A percentile compares a stretch with the other conserved stretches of the same genome.
Conservation (phyloP, 1,139 yeast species). For the Yamadazyma spencermartinsiae region DNA sequence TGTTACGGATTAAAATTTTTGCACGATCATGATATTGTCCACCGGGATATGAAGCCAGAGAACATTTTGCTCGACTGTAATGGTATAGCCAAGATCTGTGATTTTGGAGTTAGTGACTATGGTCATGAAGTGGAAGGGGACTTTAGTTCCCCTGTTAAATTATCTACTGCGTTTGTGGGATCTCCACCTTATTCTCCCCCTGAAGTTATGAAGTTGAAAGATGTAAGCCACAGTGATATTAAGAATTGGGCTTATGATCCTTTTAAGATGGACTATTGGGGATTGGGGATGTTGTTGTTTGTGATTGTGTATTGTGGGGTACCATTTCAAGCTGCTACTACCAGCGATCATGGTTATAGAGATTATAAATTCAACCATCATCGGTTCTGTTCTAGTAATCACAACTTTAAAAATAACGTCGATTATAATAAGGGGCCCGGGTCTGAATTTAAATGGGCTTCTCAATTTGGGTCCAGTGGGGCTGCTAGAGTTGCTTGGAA, state of each 20-base stretch:
- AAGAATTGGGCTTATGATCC: slow-evolving; percentile 60
- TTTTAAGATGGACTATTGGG: slow-evolving; percentile 71
- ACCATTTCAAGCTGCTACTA: slow-evolving; percentile 59
- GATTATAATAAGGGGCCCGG: slow-evolving; percentile 60
- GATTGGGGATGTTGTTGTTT: slow-evolving; percentile 65
- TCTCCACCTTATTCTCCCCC: slow-evolving; percentile 84
- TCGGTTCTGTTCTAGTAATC: slow-evolving; percentile 50
- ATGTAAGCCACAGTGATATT: slow-evolving; percentile 33
- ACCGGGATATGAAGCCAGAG: slow-evolving; percentile 68
- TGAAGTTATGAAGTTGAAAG: slow-evolving; percentile 60
- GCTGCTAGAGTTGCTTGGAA: slow-evolving; percentile 76
- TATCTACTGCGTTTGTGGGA: slow-evolving; percentile 58
- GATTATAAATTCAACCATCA: slow-evolving; percentile 57
- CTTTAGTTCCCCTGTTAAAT: slow-evolving; percentile 46
- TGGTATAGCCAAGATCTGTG: slow-evolving; percentile 70
- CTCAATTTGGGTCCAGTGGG: slow-evolving; percentile 56
- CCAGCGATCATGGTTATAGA: slow-evolving; percentile 54
- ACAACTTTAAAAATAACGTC: slow-evolving; percentile 52
- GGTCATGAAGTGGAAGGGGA: slow-evolving; percentile 61
- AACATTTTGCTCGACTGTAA: slow-evolving; percentile 54
- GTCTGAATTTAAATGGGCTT: slow-evolving; percentile 63
- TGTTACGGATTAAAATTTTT: slow-evolving; percentile 52
- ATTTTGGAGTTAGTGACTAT: slow-evolving; percentile 72
- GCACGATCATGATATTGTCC: slow-evolving; percentile 60
- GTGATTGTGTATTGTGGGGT: slow-evolving; percentile 58